Evolutionary conservation across 495 filamentous ascomycete species (phyloP), one percentile per base, ranked within the genome.

Genomic region (Penicillium cosmopolitanum): DNA sequence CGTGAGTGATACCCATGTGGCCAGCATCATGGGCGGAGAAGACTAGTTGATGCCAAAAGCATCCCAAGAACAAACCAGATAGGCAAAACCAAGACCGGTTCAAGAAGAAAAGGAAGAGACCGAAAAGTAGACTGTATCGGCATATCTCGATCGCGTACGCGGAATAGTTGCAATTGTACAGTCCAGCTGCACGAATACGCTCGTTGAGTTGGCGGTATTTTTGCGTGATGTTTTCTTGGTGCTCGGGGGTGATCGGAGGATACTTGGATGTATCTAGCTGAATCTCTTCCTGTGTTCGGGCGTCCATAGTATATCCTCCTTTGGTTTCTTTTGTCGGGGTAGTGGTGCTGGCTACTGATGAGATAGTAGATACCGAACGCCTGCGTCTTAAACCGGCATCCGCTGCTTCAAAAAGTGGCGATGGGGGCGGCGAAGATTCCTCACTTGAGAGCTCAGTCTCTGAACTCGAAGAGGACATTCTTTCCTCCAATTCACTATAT

Each of bases 11-110:
- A 58, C 89, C 93, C 89, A 95, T 93, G 72, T 96, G 92, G 1
- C 90, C 91, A 12, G 92, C 90, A 78, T 96, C 92, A 73, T 96
- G 92, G 56, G 89, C 92, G 6, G 89, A 86, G 73, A 96, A 96
- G 46, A 92, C 88, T 9, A 96, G 81, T 67, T 96, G 92, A 66
- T 96, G 93, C 92, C 93, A 96, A 64, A 94, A 84, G 36, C 82
- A 74, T 21, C 92, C 92, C 42, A 96, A 74, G 67, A 85, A 92
- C 52, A 90, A 70, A 4, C 82, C 91, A 50, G 86, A 88, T 4
- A 58, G 21, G 33, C 58, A 62, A 31, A 58, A 65, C 58, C 59
- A 62, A 18, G 54, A 58, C 0, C 34, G 21, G 5, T 52, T 44
- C 12, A 65, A 53, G 43, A 62, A 84, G 36, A 87, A 59, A 8